These are phyloP conservation scores for Taphrina wiesneri DNA, from an alignment of 1,139 yeast species.

Conservation along the genomic window DNA sequence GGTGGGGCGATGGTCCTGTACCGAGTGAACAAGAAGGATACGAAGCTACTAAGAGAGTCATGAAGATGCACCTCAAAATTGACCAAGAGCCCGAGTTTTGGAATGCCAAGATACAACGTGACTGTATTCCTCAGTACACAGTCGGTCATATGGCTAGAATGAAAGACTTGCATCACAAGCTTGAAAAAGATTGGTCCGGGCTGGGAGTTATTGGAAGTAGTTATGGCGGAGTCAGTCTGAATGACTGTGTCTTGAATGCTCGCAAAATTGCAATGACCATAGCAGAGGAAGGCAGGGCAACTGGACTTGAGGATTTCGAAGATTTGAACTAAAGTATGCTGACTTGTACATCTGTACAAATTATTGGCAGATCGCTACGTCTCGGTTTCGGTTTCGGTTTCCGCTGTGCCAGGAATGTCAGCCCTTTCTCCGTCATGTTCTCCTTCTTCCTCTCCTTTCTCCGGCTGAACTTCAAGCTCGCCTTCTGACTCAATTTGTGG, in stretches of 20 bases:
- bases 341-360: too few relatives aligned
- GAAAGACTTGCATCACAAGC: constrained; percentile 46
- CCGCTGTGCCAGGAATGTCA: too few relatives aligned
- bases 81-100: constrained; percentile 42
- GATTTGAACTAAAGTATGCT: background rate
- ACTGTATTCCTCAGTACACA: constrained; percentile 79
- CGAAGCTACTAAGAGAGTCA: constrained; percentile 52
- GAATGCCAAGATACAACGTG: constrained; percentile 47
- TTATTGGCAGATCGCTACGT: too few relatives aligned
- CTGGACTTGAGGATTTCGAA: constrained; percentile 26
- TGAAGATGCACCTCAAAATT: constrained; percentile 50
- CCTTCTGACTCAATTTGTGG: background rate
- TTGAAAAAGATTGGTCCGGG: constrained; percentile 32
- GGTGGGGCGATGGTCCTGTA: constrained; percentile 49
- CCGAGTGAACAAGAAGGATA: constrained; percentile 55
- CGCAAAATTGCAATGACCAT: constrained; percentile 26
- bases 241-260: constrained; percentile 40
- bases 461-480: too few relatives aligned
- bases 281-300: background rate
- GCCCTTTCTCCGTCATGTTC: too few relatives aligned
- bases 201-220: constrained; percentile 41
- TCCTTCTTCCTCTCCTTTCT: too few relatives aligned
- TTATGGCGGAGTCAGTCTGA: constrained; percentile 40
- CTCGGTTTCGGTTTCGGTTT: too few relatives aligned
- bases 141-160: constrained; percentile 66